Percentiles rank a stretch among this genome's conserved stretches.
These are phyloP conservation scores for Yarrowia deformans DNA, from an alignment of 805 yeast genomes.

Conservation along the genomic window DNA sequence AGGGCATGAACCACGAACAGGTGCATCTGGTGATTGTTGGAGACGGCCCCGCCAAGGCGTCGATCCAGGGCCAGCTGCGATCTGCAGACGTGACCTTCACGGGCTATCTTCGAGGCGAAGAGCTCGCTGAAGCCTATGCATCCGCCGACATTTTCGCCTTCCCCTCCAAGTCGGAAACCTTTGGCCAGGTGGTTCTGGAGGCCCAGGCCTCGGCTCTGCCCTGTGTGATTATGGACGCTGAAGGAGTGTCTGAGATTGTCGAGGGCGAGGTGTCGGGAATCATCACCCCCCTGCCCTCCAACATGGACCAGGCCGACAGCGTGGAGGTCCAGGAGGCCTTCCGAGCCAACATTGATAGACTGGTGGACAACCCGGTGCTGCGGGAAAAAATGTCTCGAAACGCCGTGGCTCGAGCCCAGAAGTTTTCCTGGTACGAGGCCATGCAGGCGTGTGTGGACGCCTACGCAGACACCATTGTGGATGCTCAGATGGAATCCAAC, in stretches of 20 bases:
- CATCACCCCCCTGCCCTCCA: constrained; percentile 29
- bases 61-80: constrained; percentile 39
- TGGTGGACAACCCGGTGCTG: constrained; percentile 33
- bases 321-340: constrained; percentile 34
- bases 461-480: constrained; percentile 37
- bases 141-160: constrained; percentile 42
- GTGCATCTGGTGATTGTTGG: constrained; percentile 42
- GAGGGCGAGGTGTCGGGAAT: constrained; percentile 40
- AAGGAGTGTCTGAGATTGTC: constrained; percentile 43
- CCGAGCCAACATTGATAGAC: constrained; percentile 37
- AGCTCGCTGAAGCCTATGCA: constrained; percentile 42
- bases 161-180: constrained; percentile 43
- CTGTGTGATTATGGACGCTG: constrained; percentile 41
- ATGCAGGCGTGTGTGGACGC: constrained; percentile 40
- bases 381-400: constrained; percentile 33
- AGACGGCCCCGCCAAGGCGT: constrained; percentile 42
- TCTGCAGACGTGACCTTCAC: constrained; percentile 41
- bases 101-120: constrained; percentile 43
- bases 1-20: constrained; percentile 40
- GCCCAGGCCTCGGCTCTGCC: constrained; percentile 43
- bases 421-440: constrained; percentile 39
- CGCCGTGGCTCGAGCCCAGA: constrained; percentile 35
- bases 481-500: constrained; percentile 9
- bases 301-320: constrained; percentile 25
- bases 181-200: constrained; percentile 43